Evolutionary conservation across 129 eudicot species (phyloP), one percentile per base, ranked within the genome.

Genomic region (Ambrosia artemisiifolia): DNA sequence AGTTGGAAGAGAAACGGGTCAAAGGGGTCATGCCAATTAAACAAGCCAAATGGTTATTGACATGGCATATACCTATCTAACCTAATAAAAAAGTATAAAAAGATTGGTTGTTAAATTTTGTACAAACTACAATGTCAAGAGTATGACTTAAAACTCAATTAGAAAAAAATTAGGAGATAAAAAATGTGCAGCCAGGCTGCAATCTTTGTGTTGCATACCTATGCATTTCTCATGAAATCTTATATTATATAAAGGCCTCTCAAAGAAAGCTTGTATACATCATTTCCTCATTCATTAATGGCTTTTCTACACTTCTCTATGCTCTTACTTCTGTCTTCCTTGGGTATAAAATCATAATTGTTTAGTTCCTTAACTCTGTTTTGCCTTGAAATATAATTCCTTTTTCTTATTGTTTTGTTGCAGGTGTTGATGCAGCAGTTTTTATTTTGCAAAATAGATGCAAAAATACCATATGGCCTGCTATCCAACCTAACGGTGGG

Each of bases 401-500:
- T n/a, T 20, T 35, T 28, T 28, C 3, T 47, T 1, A 30, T 59
- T 50, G 19, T 49, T 63, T 53, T 62, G 36, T 63, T 70, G 50
- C 82, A 90, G 91, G 91, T 50, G 77, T 60, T 61, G 78, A 83
- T 43, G 87, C 83, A 8, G 84, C 83, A 1, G 73, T 77, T 44
- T 91, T 91, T 55, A 90, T 87, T 1, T 77, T 91, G 62, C 75
- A 87, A 62, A 91, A 91, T 67, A 81, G 69, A 11, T 91, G 95
- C 40, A 34, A 51, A 7, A 34, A 49, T 16, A 85, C 91, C 35
- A 75, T 85, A 79, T 91, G 97, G 97, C 88, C 97, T 0, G 97
- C 83, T 36, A 83, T 72, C 51, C 82, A 76, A 67, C 49, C 95
- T 2, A 74, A 76, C n/a, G 77, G 81, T 0, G 82, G 84, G 28